phyloP scores from a whole-genome alignment of 2,329 filamentous ascomycete genomes.

The Chalaropsis ovoidea region DNA sequence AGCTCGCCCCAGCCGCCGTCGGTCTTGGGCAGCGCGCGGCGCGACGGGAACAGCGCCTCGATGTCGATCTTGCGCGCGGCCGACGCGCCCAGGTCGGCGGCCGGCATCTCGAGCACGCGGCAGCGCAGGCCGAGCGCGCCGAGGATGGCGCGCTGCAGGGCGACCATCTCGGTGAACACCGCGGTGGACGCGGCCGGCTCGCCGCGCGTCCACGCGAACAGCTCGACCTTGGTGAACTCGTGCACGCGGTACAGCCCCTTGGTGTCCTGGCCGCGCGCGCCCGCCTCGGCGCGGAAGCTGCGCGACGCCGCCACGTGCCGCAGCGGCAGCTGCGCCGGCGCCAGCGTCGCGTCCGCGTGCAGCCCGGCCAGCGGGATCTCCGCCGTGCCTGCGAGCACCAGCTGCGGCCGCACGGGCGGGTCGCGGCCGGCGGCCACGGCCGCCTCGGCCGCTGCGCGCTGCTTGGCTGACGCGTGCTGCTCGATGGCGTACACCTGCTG shows the following conservation, averaged over 20 bases:
- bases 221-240: constrained; percentile 96
- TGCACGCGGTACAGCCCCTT: constrained; percentile 95
- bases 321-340: constrained; percentile 56
- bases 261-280: constrained; percentile 76
- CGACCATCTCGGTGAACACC: constrained; percentile 75
- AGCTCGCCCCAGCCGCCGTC: constrained; percentile 84
- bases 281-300: constrained; percentile 94
- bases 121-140: constrained; percentile 67
- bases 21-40: constrained; percentile 38
- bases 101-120: constrained; percentile 87
- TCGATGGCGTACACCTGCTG: constrained; percentile 75
- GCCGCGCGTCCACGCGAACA: constrained; percentile 82
- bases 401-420: constrained; percentile 49
- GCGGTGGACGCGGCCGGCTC: constrained; percentile 41
- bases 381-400: constrained; percentile 76
- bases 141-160: constrained; percentile 78
- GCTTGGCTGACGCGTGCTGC: constrained; percentile 41
- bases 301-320: constrained; percentile 76
- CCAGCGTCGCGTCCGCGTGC: constrained; percentile 63
- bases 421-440: constrained; percentile 44
- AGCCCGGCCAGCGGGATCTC: constrained; percentile 92
- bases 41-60: constrained; percentile 84
- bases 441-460: constrained; percentile 52
- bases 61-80: constrained; percentile 84
- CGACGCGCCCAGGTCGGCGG: constrained; percentile 76